These are phyloP conservation scores for Bidens hawaiensis DNA, from an alignment of 140 eudicot genomes.

Conservation along the genomic window DNA sequence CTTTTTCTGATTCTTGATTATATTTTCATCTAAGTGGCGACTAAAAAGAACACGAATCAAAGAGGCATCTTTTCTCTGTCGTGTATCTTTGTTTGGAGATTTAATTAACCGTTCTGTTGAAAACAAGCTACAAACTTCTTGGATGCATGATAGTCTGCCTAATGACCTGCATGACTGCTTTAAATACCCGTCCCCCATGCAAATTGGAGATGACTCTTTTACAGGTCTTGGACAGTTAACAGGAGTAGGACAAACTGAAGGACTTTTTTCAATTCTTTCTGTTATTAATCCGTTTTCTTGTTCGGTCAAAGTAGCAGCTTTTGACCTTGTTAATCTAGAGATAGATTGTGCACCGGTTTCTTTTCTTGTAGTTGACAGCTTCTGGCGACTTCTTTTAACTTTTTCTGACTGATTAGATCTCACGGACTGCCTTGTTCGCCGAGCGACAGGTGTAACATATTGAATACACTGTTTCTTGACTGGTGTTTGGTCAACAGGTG, in stretches of 20 bases:
- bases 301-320: conserved; percentile 17
- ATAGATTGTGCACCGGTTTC: conserved; percentile 17
- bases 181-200: conserved; percentile 77
- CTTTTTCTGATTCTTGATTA: conserved; percentile 84
- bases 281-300: conserved; percentile 26
- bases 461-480: conserved; percentile 29
- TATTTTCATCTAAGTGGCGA: conserved; percentile 75
- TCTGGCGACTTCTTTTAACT: conserved; percentile 30
- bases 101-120: conserved; percentile 21
- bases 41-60: conserved; percentile 68
- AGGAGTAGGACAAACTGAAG: conserved; percentile 50
- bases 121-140: conserved; percentile 41
- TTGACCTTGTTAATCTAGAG: conserved; percentile 38
- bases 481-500: conserved; percentile 26
- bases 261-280: conserved; percentile 22
- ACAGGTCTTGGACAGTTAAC: conserved; percentile 31
- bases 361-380: conserved; percentile 12
- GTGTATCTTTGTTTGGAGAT: conserved; percentile 38
- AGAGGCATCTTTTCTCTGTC: conserved; percentile 63
- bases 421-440: conserved; percentile 46
- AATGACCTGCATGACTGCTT: conserved; percentile 68
- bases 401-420: conserved; percentile 19
- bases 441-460: conserved; percentile 42
- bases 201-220: conserved; percentile 64
- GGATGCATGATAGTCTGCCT: conserved; percentile 40